Conservation (phyloP, 805 yeast species). For the Kodamaea sagamina region DNA sequence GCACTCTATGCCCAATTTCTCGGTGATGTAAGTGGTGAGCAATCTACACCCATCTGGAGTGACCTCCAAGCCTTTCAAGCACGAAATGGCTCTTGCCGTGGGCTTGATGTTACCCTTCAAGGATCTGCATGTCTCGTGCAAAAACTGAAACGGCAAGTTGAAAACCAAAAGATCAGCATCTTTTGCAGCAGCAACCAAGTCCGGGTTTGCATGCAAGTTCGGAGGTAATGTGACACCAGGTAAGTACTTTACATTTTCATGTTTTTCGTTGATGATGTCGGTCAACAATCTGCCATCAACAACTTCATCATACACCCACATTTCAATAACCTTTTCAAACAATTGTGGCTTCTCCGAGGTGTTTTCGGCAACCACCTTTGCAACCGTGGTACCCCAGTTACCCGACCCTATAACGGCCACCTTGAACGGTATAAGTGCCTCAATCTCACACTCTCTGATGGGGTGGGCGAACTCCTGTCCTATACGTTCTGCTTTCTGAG, state of each 20-base stretch:
- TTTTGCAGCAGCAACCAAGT: constrained; percentile 37
- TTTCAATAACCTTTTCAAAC: constrained; percentile 39
- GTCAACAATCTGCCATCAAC: constrained; percentile 44
- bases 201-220: constrained; percentile 44
- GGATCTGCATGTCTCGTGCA: constrained; percentile 39
- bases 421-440: constrained; percentile 28
- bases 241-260: constrained; percentile 47
- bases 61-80: constrained; percentile 49
- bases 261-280: constrained; percentile 44
- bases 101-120: constrained; percentile 43
- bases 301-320: constrained; percentile 51
- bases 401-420: constrained; percentile 48
- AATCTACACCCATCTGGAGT: constrained; percentile 45
- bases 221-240: constrained; percentile 45
- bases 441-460: neutral
- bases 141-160: constrained; percentile 49
- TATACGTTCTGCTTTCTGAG: too few relatives aligned
- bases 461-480: too few relatives aligned
- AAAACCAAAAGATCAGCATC: constrained; percentile 47
- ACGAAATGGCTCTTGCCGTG: constrained; percentile 44
- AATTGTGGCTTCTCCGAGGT: constrained; percentile 40
- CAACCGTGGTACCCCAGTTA: constrained; percentile 51
- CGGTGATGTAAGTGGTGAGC: constrained; percentile 45
- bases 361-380: constrained; percentile 48
- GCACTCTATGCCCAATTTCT: constrained; percentile 44